These are phyloP conservation scores for Alternaria burnsii DNA, from an alignment of 2,329 filamentous ascomycete genomes.

Conservation along the genomic window DNA sequence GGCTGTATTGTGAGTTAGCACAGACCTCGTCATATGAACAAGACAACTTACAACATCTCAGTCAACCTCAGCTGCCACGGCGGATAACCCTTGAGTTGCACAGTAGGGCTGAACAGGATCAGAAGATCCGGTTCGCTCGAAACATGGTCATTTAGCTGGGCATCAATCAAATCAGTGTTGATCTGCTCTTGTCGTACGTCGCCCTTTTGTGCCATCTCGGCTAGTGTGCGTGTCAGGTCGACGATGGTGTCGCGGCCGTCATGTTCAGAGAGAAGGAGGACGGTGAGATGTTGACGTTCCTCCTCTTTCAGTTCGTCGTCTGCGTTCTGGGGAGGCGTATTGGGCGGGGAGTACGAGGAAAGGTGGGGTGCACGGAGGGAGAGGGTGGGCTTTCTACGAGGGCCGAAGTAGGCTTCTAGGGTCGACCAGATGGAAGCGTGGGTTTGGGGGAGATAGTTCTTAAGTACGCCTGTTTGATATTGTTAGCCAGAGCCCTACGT, in stretches of 20 bases:
- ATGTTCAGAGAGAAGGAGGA: conserved; percentile 84
- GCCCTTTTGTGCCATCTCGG: conserved; percentile 91
- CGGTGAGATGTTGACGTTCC: conserved; percentile 57
- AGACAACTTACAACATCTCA: conserved; percentile 78
- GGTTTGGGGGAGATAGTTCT: conserved; percentile 85
- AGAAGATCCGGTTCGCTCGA: conserved; percentile 91
- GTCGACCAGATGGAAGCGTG: conserved; percentile 82
- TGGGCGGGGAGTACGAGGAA: conserved; percentile 63
- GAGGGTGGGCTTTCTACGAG: conserved; percentile 70
- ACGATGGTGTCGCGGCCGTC: conserved; percentile 94
- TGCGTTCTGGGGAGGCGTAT: conserved; percentile 50
- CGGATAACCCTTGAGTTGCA: conserved; percentile 89
- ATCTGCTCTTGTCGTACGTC: conserved; percentile 86
- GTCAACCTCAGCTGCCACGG: conserved; percentile 96
- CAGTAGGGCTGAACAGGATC: conserved; percentile 82
- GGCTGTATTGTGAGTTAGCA: conserved; percentile 38
- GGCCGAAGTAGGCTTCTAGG: conserved; percentile 86
- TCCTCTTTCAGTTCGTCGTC: conserved; percentile 43
- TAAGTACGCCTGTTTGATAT: conserved; percentile 73
- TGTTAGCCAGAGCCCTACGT: conserved; percentile 4
- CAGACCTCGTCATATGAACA: not conserved
- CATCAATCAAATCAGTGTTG: conserved; percentile 84
- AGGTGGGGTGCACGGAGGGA: conserved; percentile 77
- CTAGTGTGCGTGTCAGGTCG: conserved; percentile 90
- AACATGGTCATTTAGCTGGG: conserved; percentile 79